Base-by-base conservation (phyloP, 73 alveolate genomes). In the Paramecium sexaurelia region DNA sequence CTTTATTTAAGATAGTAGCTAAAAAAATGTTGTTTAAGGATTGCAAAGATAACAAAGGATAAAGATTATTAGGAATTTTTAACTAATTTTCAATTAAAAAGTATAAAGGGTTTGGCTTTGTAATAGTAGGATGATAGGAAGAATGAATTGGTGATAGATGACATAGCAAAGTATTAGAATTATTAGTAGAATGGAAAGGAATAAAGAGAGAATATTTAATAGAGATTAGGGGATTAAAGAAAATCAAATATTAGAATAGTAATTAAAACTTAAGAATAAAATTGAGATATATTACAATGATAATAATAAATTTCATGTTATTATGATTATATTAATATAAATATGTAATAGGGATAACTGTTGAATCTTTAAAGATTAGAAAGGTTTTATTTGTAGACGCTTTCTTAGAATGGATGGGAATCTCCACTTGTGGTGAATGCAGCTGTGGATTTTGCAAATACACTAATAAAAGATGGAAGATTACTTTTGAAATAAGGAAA, bases 361-460 rank as follows among this genome's bases (percentile, higher is more conserved):
- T 9, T 33, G 55, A 73, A 73, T 39, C 66, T 73, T 17, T 39
- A 73, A 35, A 73, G 87, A 39, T 73, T 73, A 19, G 87, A 73
- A 39, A 11, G 87, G 35, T 39, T 15, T 33, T 73, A 73, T 39
- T 13, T 73, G 24, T 20, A 73, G 24, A 22, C 55, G 6, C 20
- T 73, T 6, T 39, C 55, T 39, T 73, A 73, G 26, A 73, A 73
- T 73, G 87, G 87, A 29, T 39, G 55, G 66, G 87, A 73, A 20
- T 73, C 87, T 20, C 87, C 87, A 36, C 36, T 36, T 20, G 87
- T 73, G 35, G 87, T 73, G 1, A 36, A 20, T 20, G 56, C 87
- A n/a, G 87, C 87, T 17, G 87, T 73, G 3, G 87, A 73, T 7
- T 73, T 73, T 36, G 87, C 87, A 17, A 73, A 73, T 36, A 36